Evolutionary conservation across 352 stramenopile genomes (phyloP).

Genomic region (Phytophthora multivora): DNA sequence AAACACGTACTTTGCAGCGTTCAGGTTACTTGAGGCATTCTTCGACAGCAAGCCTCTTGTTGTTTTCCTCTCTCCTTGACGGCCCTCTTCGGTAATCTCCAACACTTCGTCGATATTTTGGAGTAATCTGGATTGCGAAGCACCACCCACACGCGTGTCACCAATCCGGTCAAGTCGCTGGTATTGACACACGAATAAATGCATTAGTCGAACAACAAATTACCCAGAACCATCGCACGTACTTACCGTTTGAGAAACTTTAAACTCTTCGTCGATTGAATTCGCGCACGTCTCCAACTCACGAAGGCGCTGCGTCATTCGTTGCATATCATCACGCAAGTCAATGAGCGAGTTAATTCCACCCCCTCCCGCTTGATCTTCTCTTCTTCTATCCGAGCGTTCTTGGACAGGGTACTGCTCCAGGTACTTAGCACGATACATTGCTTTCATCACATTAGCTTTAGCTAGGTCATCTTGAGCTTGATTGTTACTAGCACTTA

Average conservation of each 20-base stretch:
- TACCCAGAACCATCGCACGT: background rate
- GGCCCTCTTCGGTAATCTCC: constrained; percentile 3
- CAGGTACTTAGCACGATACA: constrained; percentile 23
- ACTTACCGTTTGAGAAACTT: constrained; percentile 49
- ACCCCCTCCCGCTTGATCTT: constrained; percentile 8
- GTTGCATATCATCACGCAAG: constrained; percentile 53
- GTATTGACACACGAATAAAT: background rate
- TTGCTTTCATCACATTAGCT: constrained; percentile 6
- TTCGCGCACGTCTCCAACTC: constrained; percentile 55
- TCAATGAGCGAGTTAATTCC: constrained; percentile 34
- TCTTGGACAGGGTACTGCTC: constrained; percentile 18
- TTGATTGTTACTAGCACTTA: background rate
- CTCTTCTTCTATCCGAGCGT: constrained; percentile 1
- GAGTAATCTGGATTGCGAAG: constrained; percentile 12
- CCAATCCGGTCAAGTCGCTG: constrained; percentile 26
- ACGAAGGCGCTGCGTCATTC: constrained; percentile 50
- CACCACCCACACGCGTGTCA: constrained; percentile 1
- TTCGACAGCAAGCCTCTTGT: constrained; percentile 28
- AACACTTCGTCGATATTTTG: constrained; percentile 28
- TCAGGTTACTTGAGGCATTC: constrained; percentile 49
- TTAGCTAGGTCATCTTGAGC: constrained; percentile 1
- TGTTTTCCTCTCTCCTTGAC: background rate
- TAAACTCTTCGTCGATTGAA: constrained; percentile 68
- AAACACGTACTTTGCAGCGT: constrained; percentile 43
- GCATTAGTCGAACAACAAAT: too few species aligned